A percentile compares a stretch with the other conserved stretches of the same genome.
phyloP scores from a whole-genome alignment of 176 grass and related monocot genomes.

The Carex cristatella region DNA sequence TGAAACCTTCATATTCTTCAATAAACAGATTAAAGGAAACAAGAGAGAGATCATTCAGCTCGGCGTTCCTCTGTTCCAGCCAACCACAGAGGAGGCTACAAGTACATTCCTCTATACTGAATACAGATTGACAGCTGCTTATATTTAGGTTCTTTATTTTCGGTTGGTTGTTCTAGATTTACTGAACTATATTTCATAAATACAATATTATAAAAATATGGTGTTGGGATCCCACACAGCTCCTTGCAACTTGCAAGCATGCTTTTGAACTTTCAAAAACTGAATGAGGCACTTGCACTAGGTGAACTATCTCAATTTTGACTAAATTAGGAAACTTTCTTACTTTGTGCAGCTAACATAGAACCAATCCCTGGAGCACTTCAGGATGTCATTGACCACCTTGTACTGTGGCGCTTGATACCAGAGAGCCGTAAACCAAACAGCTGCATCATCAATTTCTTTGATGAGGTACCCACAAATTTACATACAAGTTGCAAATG shows the following conservation, averaged over 20 bases:
- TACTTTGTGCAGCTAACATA: conserved; percentile 63
- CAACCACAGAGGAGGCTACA: conserved; percentile 77
- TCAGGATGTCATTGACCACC: conserved; percentile 87
- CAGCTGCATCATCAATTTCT: conserved; percentile 97
- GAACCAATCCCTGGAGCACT: conserved; percentile 78
- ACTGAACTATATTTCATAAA: conserved; percentile 15
- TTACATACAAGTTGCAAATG: neutral
- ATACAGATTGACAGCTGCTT: conserved; percentile 22
- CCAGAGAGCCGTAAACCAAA: conserved; percentile 93
- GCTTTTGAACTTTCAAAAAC: neutral
- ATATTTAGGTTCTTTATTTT: conserved; percentile 25
- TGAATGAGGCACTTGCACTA: neutral
- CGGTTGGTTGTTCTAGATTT: conserved; percentile 21
- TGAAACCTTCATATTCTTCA: conserved; percentile 98
- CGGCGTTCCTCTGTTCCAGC: conserved; percentile 80
- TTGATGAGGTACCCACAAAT: conserved; percentile 66
- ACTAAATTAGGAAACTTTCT: neutral
- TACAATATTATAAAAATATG: neutral
- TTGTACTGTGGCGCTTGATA: conserved; percentile 96
- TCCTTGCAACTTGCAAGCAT: conserved; percentile 1
- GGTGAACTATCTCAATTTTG: neutral
- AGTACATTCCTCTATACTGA: conserved; percentile 49
- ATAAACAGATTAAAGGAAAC: conserved; percentile 96
- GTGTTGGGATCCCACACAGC: neutral
- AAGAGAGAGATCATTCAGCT: conserved; percentile 99